phyloP scores from a whole-genome alignment of 371 early-diverging fungal species.

The Mortierella sp. region DNA sequence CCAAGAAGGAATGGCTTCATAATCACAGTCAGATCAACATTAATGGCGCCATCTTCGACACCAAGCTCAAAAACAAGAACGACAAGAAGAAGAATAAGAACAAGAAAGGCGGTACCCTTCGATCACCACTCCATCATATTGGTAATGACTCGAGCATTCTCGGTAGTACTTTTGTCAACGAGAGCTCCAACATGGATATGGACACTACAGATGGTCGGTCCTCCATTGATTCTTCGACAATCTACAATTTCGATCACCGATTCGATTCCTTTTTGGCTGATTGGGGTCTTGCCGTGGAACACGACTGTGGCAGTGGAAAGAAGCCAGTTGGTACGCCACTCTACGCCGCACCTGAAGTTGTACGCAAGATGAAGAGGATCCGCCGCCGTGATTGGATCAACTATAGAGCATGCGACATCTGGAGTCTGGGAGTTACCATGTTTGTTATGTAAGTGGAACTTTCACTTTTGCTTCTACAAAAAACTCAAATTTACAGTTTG shows the following conservation, averaged over 20 bases:
- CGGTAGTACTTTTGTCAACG: conserved; percentile 30
- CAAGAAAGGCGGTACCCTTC: background rate
- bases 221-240: conserved; percentile 43
- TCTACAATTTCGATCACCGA: conserved; percentile 38
- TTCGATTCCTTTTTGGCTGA: conserved; percentile 49
- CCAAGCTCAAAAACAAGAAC: background rate
- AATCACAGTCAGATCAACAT: conserved; percentile 11
- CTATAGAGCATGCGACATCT: conserved; percentile 56
- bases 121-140: background rate
- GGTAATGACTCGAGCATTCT: conserved; percentile 28
- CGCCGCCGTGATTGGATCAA: conserved; percentile 54
- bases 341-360: conserved; percentile 53
- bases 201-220: conserved; percentile 27
- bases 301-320: conserved; percentile 44
- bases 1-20: conserved; percentile 42
- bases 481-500: no score
- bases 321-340: conserved; percentile 53
- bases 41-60: background rate
- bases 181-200: conserved; percentile 26
- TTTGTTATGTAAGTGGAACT: conserved; percentile 44
- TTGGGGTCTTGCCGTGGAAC: conserved; percentile 53
- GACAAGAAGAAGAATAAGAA: conserved; percentile 3
- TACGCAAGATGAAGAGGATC: conserved; percentile 54
- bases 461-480: background rate
- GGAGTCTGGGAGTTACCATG: conserved; percentile 56